A percentile compares a stretch with the other conserved stretches of the same genome.
These are phyloP conservation scores for Escovopsis weberi DNA, from an alignment of 2,329 filamentous ascomycete genomes.

Conservation along the genomic window DNA sequence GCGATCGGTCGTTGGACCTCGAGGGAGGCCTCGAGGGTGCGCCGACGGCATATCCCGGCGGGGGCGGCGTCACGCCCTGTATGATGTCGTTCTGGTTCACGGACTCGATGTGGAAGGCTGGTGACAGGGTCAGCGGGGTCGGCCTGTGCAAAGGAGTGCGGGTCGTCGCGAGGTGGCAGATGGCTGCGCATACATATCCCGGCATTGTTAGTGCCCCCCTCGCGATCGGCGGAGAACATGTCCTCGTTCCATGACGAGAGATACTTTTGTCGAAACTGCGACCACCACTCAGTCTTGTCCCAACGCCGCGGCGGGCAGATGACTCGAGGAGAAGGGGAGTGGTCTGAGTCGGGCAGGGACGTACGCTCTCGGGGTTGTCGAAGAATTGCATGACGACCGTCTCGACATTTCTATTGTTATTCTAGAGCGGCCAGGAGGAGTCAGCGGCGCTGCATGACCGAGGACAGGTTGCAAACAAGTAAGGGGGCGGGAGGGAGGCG, in stretches of 20 bases:
- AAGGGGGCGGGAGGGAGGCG: too few relatives aligned
- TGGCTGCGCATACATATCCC: constrained; percentile 35
- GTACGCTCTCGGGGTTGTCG: constrained; percentile 27
- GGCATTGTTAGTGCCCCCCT: constrained; percentile 28
- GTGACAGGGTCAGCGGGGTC: constrained; percentile 10
- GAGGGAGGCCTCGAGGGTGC: constrained; percentile 50
- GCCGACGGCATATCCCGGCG: constrained; percentile 25
- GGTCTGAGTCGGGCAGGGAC: constrained; percentile 4
- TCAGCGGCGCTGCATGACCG: too few relatives aligned
- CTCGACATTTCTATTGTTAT: constrained; percentile 31
- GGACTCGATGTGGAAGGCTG: constrained; percentile 43
- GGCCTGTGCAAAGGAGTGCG: neutral
- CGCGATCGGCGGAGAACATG: constrained; percentile 36
- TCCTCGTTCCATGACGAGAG: constrained; percentile 37
- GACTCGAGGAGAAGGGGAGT: too few relatives aligned
- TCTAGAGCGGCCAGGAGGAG: too few relatives aligned
- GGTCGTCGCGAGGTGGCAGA: too few relatives aligned
- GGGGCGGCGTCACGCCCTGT: constrained; percentile 27
- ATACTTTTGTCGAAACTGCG: constrained; percentile 33
- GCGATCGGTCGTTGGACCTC: constrained; percentile 41
- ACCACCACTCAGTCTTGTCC: neutral
- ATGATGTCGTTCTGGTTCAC: constrained; percentile 30
- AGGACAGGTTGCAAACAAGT: too few relatives aligned
- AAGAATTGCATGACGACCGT: constrained; percentile 38
- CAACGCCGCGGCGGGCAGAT: neutral